Conservation (phyloP, 345 rosid species). For the Moricandia arvensis region DNA sequence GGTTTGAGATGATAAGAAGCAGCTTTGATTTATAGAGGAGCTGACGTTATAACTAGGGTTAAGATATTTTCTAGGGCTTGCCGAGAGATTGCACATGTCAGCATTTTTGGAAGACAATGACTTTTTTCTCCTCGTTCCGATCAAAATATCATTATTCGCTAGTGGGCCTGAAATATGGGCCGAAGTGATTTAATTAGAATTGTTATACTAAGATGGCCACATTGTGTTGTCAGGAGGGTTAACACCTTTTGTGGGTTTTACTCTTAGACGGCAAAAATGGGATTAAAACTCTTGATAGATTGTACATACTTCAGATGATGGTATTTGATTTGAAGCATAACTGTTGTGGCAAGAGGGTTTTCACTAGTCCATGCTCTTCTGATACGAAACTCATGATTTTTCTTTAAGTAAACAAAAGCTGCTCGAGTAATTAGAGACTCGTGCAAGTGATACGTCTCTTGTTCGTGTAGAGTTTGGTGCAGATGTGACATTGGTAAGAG, state of each 20-base stretch:
- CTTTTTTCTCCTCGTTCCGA: conserved; percentile 23
- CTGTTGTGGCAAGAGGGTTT: too few relatives aligned
- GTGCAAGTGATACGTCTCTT: too few relatives aligned
- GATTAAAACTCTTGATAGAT: background rate
- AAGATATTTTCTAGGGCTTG: conserved; percentile 18
- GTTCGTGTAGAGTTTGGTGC: too few relatives aligned
- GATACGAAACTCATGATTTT: too few relatives aligned
- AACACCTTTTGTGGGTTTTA: background rate
- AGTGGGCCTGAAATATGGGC: background rate
- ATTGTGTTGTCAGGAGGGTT: background rate
- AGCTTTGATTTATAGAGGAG: conserved; percentile 27
- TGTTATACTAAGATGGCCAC: background rate
- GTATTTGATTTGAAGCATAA: too few relatives aligned
- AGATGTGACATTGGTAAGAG: too few relatives aligned
- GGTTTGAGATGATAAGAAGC: conserved; percentile 14
- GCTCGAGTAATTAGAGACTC: too few relatives aligned
- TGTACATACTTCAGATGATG: too few relatives aligned
- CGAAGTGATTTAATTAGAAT: background rate
- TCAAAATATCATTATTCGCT: conserved; percentile 4
- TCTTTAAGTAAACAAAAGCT: too few relatives aligned
- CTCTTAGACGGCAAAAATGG: background rate
- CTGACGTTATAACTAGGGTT: conserved; percentile 24
- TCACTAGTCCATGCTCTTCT: too few relatives aligned
- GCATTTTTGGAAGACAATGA: background rate
- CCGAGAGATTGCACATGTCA: conserved; percentile 21